Evolutionary conservation across 1,139 yeast species (phyloP), one percentile per base, ranked within the genome.

Genomic region (Sugiyamaella paludigena): DNA sequence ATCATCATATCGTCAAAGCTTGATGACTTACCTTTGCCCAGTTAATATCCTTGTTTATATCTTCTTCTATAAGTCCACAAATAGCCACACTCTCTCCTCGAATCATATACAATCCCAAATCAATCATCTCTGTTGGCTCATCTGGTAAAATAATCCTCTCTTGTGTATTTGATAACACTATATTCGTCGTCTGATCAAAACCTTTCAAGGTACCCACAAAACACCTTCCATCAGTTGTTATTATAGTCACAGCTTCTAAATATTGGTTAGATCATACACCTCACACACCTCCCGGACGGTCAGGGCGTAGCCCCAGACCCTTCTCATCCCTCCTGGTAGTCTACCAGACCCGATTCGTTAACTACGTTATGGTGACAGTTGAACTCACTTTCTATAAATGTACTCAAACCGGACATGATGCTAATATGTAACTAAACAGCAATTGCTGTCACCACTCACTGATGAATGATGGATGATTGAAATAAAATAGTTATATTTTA

Each of bases 81-180:
- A 88, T 76, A 0, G 86, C 95, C 8, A 91, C 84, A 51, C 79
- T 80, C 48, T 87, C 95, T 0, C 98, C 97, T 60, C 97, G 77
- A 58, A 89, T 71, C 58, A 89, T 65, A 60, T 83, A 80, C 6
- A 81, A 68, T 0, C 95, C 95, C 49, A 84, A 62, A 28, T 75
- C 77, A 38, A 81, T 76, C 42, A 77, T 77, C 47, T 76, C 78
- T 7, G 79, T 73, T 0, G 78, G 76, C 4, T 72, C 78, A 24
- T 75, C 78, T 1, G 65, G 66, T 7, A 68, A 50, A 13, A 71
- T 67, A 31, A 70, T 58, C 31, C 81, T 64, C 62, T 86, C 92
- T 32, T 75, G 66, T n/a, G 92, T 76, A 31, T 76, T 69, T 7
- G 82, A 69, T 37, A 91, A 71, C 36, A 88, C 75, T 16, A 91